phyloP scores from a whole-genome alignment of 352 stramenopile genomes.

The Phytophthora nicotianae region DNA sequence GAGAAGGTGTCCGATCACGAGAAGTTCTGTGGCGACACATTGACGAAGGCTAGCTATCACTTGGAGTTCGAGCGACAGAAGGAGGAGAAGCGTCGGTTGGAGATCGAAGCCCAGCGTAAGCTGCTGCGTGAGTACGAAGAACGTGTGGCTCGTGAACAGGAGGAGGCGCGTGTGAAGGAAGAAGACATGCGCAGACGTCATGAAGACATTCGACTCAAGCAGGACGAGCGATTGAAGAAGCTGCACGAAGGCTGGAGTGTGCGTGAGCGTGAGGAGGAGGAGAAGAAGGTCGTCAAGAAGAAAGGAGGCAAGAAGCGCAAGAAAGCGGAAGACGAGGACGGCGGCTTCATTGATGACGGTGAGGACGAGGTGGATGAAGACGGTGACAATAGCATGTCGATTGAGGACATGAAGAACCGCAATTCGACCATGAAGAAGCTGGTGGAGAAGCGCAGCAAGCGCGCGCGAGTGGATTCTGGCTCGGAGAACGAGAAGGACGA shows the following conservation, averaged over 20 bases:
- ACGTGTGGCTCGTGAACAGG: conserved; percentile 66
- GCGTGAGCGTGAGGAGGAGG: conserved; percentile 82
- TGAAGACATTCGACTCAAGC: conserved; percentile 76
- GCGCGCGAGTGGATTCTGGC: conserved; percentile 47
- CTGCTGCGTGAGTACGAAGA: conserved; percentile 86
- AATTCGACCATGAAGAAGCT: conserved; percentile 88
- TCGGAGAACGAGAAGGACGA: conserved; percentile 77
- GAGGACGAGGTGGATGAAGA: conserved; percentile 67
- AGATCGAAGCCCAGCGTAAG: conserved; percentile 84
- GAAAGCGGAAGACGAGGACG: conserved; percentile 73
- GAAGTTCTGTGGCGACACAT: conserved; percentile 86
- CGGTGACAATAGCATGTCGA: conserved; percentile 71
- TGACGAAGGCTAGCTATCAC: conserved; percentile 88
- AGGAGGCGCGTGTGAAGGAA: conserved; percentile 52
- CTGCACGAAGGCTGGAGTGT: conserved; percentile 85
- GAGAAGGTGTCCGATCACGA: conserved; percentile 89
- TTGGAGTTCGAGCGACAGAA: conserved; percentile 90
- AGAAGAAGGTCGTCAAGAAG: conserved; percentile 81
- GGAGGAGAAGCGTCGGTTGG: conserved; percentile 81
- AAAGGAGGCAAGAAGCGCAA: conserved; percentile 77
- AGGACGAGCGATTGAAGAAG: conserved; percentile 83
- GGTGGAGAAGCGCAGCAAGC: conserved; percentile 86
- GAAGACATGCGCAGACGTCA: conserved; percentile 68
- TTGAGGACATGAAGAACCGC: conserved; percentile 92
- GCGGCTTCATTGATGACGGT: conserved; percentile 70